Percentiles rank a stretch among this genome's conserved stretches.
phyloP scores from a whole-genome alignment of 768 basidiomycete species.

The Suillus ampliporus region DNA sequence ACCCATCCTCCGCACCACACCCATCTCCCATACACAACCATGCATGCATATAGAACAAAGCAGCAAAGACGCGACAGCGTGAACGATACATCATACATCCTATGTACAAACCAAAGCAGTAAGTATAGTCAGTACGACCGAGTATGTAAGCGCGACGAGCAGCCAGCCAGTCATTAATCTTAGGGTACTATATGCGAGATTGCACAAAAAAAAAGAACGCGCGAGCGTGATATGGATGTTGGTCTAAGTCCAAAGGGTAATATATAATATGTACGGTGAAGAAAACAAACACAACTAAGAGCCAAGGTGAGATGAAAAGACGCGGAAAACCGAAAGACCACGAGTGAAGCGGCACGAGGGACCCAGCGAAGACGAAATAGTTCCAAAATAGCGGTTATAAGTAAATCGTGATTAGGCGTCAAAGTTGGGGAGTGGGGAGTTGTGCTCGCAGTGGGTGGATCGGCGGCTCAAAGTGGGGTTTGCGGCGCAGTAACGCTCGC shows the following conservation, averaged over 20 bases:
- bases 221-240: conserved; percentile 11
- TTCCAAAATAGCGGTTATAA: conserved; percentile 37
- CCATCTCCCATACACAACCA: background rate
- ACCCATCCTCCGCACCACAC: no score
- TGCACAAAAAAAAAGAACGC: background rate
- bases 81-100: conserved; percentile 10
- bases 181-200: conserved; percentile 26
- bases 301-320: background rate
- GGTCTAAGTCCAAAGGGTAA: conserved; percentile 30
- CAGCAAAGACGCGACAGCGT: conserved; percentile 12
- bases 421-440: background rate
- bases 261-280: conserved; percentile 30
- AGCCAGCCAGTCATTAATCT: conserved; percentile 31
- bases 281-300: background rate
- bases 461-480: background rate
- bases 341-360: background rate
- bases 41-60: conserved; percentile 6
- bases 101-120: conserved; percentile 10
- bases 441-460: background rate
- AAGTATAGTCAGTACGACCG: conserved; percentile 9
- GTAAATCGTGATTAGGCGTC: conserved; percentile 19
- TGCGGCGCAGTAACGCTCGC: conserved; percentile 26
- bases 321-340: background rate
- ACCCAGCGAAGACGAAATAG: conserved; percentile 30
- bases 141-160: conserved; percentile 13